These are phyloP conservation scores for Rubus parviflorus DNA, from an alignment of 306 rosid genomes.

Conservation along the genomic window DNA sequence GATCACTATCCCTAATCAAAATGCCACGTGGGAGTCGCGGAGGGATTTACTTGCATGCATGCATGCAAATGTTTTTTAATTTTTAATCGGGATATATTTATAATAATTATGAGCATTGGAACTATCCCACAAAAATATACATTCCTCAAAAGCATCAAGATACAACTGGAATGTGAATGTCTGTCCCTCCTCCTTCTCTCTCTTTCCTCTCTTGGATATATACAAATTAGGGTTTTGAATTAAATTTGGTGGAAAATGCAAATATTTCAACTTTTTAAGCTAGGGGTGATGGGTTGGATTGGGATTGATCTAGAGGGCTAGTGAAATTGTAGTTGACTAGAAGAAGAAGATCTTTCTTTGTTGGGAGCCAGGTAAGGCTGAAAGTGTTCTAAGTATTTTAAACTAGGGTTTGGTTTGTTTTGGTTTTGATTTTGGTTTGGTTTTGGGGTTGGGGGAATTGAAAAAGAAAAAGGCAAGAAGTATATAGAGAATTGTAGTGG, in stretches of 20 bases:
- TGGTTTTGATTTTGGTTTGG: neutral
- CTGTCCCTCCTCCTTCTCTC: slow-evolving; percentile 49
- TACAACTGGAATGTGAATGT: slow-evolving; percentile 99
- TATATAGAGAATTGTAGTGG: slow-evolving; percentile 17
- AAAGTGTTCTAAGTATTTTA: slow-evolving; percentile 44
- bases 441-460: neutral
- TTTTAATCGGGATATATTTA: neutral
- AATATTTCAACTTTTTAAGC: neutral
- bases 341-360: slow-evolving; percentile 54
- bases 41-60: slow-evolving; percentile 66
- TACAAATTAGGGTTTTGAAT: neutral
- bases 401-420: slow-evolving; percentile 2
- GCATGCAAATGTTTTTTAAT: slow-evolving; percentile 36
- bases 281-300: slow-evolving; percentile 31
- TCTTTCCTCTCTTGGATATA: neutral
- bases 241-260: neutral
- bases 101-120: slow-evolving; percentile 48
- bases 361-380: slow-evolving; percentile 31
- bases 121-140: slow-evolving; percentile 29
- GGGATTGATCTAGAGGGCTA: slow-evolving; percentile 69
- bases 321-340: slow-evolving; percentile 59
- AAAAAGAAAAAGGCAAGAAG: slow-evolving; percentile 18
- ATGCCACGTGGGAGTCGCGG: slow-evolving; percentile 66
- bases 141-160: slow-evolving; percentile 95
- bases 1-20: slow-evolving; percentile 28